Conservation (phyloP, 2,329 filamentous ascomycete genomes). For the Botrytis tulipae region DNA sequence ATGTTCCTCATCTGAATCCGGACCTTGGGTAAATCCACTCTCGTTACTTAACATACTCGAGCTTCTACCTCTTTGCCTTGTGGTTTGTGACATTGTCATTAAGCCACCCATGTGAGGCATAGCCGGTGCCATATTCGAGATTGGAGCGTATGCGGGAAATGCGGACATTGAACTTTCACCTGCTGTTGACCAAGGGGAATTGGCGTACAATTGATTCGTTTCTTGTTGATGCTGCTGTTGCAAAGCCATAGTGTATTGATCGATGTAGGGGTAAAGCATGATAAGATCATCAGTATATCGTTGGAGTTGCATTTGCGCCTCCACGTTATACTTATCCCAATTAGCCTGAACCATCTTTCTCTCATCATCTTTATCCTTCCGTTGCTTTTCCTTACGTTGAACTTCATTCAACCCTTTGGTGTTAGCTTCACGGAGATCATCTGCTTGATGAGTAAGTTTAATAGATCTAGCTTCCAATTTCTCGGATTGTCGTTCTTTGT, state of each 20-base stretch:
- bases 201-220: not conserved
- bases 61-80: slow-evolving; percentile 43
- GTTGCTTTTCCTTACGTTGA: slow-evolving; percentile 37
- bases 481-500: slow-evolving; percentile 64
- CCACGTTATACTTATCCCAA: slow-evolving; percentile 28
- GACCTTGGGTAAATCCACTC: slow-evolving; percentile 65
- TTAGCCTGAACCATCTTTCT: slow-evolving; percentile 32
- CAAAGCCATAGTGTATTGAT: not conserved
- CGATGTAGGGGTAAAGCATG: not conserved
- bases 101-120: not conserved
- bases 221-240: slow-evolving; percentile 10
- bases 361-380: slow-evolving; percentile 32
- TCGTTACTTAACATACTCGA: slow-evolving; percentile 67
- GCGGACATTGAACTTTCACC: slow-evolving; percentile 12
- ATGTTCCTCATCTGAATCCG: slow-evolving; percentile 40
- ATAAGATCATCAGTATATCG: slow-evolving; percentile 9
- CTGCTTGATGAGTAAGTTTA: slow-evolving; percentile 71
- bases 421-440: slow-evolving; percentile 67
- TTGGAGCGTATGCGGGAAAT: slow-evolving; percentile 14
- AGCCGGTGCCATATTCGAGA: not conserved
- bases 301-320: slow-evolving; percentile 18
- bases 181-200: slow-evolving; percentile 3
- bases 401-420: slow-evolving; percentile 49
- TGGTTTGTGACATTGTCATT: slow-evolving; percentile 10
- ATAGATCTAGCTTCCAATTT: slow-evolving; percentile 68